Conservation (phyloP, 768 basidiomycete genomes). For the Phylloporus scabripes region DNA sequence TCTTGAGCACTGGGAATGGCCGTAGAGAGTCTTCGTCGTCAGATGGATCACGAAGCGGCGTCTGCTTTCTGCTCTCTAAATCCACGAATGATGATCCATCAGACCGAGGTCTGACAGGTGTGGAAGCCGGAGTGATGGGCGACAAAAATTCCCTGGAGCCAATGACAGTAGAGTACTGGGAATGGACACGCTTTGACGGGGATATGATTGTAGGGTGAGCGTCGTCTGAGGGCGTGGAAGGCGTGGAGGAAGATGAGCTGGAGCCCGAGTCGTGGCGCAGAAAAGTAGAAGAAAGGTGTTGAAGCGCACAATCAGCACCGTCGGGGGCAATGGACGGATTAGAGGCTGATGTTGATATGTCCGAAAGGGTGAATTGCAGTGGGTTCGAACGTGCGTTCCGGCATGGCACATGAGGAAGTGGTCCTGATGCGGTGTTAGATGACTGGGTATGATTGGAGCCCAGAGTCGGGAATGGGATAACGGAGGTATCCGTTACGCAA, state of each 20-base stretch:
- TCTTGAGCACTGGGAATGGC: conserved; percentile 21
- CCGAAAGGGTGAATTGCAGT: conserved; percentile 8
- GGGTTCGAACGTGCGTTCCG: conserved; percentile 28
- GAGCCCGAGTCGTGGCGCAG: conserved; percentile 24
- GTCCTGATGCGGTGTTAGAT: conserved; percentile 51
- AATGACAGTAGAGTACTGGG: conserved; percentile 20
- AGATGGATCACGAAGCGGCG: conserved; percentile 23
- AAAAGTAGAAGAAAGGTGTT: conserved; percentile 1
- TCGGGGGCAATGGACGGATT: conserved; percentile 4
- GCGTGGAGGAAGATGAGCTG: conserved; percentile 37
- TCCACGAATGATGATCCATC: conserved; percentile 10
- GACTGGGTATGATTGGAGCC: conserved; percentile 26
- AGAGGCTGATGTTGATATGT: conserved; percentile 11
- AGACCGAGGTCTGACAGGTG: conserved; percentile 22
- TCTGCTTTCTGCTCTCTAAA: conserved; percentile 11
- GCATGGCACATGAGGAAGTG: conserved; percentile 62
- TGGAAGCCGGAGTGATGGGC: conserved; percentile 40
- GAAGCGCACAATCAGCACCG: conserved; percentile 1
- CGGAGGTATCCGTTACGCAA: conserved; percentile 23
- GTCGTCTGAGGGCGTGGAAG: conserved; percentile 34
- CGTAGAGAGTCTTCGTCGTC: conserved; percentile 27
- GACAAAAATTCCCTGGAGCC: conserved; percentile 29
- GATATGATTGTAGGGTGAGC: conserved; percentile 32
- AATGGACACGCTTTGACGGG: conserved; percentile 35
- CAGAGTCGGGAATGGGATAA: conserved; percentile 24